Evolutionary conservation across 441 rosid genomes (phyloP), one percentile per base, ranked within the genome.

Genomic region (Adansonia madagascariensis): DNA sequence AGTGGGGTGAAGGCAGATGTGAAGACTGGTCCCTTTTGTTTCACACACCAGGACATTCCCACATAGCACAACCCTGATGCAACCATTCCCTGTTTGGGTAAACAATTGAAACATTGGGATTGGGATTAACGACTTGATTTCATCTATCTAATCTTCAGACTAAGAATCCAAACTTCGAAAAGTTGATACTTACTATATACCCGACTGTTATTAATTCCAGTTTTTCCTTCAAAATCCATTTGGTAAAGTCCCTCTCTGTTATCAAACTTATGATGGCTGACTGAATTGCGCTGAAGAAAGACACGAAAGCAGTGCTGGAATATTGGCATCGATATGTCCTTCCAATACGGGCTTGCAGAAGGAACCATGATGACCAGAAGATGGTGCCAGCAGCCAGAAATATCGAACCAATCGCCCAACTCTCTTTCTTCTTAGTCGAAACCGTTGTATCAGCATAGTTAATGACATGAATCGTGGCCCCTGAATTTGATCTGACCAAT

Each of bases 361-460:
- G 84, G 83, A 89, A 89, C 95, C 95, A 91, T 8, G 78, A 75
- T 18, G 92, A 87, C 91, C 89, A 91, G 43, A 86, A 70, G 17
- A 64, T 0, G 78, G 80, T 52, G 47, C 89, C 85, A 53, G 72
- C 73, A 17, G 83, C 43, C 76, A 89, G 66, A 72, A 84, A 72
- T 53, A 86, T 4, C 14, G 92, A 85, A 17, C 95, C 91, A 5
- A 86, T 8, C 2, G 80, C 81, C 90, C 91, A 88, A 24, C 81
- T 82, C 17, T 72, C 82, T 4, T 76, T 62, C 77, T 67, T 81
- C 78, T 81, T 78, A 57, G 12, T 67, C 1, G 73, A 74, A 57
- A 53, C 56, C 68, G 60, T 69, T 63, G 65, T 41, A 10, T 47
- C 61, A 31, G 17, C 31, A 18, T 82, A 73, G 39, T 9, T 75